Percentiles rank a stretch among this genome's conserved stretches.
phyloP scores from a whole-genome alignment of 2,329 filamentous ascomycete species.

The Colletotrichum viniferum region DNA sequence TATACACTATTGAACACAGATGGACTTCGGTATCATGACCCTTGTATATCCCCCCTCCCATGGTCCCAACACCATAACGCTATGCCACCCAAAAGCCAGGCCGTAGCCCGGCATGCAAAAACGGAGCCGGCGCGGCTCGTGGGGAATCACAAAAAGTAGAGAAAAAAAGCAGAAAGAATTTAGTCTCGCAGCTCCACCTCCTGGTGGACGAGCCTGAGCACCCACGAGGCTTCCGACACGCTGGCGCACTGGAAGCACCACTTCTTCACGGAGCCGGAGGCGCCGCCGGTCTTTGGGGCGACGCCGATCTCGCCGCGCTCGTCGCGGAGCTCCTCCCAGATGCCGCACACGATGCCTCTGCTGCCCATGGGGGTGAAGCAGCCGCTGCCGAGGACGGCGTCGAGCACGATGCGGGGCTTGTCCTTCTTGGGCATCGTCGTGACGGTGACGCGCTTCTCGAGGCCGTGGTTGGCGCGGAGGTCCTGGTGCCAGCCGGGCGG shows the following conservation, averaged over 20 bases:
- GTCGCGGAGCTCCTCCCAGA: constrained; percentile 79
- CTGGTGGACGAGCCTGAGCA: constrained; percentile 60
- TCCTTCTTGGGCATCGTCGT: constrained; percentile 71
- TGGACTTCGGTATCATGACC: neutral
- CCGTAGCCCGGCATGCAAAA: constrained; percentile 2
- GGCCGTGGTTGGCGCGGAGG: constrained; percentile 63
- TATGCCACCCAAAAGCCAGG: neutral
- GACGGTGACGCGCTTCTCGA: constrained; percentile 87
- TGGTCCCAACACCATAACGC: neutral
- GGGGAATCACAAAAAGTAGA: constrained; percentile 14
- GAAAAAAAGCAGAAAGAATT: neutral
- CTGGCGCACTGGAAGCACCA: constrained; percentile 68
- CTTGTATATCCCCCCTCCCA: neutral
- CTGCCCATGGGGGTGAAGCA: constrained; percentile 85
- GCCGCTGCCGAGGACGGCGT: constrained; percentile 82
- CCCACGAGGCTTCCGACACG: constrained; percentile 58
- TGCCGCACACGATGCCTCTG: constrained; percentile 85
- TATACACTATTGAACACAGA: neutral
- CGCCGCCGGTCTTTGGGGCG: constrained; percentile 55
- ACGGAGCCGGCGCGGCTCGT: neutral
- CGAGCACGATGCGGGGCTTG: constrained; percentile 69
- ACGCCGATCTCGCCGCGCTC: constrained; percentile 60
- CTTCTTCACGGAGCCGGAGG: constrained; percentile 62
- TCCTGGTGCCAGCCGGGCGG: constrained; percentile 64
- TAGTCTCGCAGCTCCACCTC: constrained; percentile 51